Base-by-base conservation (phyloP, 345 rosid species). In the Chamaenerion angustifolium region DNA sequence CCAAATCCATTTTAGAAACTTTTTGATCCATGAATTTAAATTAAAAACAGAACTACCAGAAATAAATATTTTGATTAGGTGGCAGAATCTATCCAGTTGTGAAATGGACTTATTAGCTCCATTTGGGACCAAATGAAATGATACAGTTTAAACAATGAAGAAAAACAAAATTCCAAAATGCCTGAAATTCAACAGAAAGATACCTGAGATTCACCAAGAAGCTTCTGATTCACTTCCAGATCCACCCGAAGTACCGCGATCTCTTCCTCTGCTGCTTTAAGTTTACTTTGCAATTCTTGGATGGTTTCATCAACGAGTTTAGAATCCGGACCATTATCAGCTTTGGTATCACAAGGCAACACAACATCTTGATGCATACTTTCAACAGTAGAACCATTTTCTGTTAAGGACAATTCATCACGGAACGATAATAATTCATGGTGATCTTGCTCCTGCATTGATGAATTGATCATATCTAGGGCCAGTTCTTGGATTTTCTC, bases 161-260 rank as follows among this genome's bases (percentile, higher is more conserved):
- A n/a, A 23, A 23, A 23, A 2, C 27, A 23, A 23, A 5, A 53
- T 16, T 16, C n/a, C 11, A 9, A 12, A 27, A 17, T 17, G 11
- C 25, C 27, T 4, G 2, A 41, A 16, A 40, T 12, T 49, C 41
- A 49, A 3, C 4, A 49, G 8, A 49, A 49, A 8, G 8, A 31
- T 69, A 92, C 98, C 96, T 92, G 96, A 56, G 94, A 93, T 79
- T 93, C 99, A 60, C 88, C 79, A 11, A 85, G 95, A 53, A 88
- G 93, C 70, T 85, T 82, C 72, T 56, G 80, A 69, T 68, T 82
- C 45, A 49, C 66, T 66, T 93, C 96, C 63, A 93, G 59, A 56
- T 93, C 95, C 73, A 69, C 75, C 50, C 74, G 63, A 40, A 88
- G 79, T 68, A 68, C 18, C 41, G 69, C 69, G 59, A 76, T 80